Evolutionary conservation across 192 early-diverging fungal genomes (phyloP).

Genomic region (Mycoemilia scoparia): DNA sequence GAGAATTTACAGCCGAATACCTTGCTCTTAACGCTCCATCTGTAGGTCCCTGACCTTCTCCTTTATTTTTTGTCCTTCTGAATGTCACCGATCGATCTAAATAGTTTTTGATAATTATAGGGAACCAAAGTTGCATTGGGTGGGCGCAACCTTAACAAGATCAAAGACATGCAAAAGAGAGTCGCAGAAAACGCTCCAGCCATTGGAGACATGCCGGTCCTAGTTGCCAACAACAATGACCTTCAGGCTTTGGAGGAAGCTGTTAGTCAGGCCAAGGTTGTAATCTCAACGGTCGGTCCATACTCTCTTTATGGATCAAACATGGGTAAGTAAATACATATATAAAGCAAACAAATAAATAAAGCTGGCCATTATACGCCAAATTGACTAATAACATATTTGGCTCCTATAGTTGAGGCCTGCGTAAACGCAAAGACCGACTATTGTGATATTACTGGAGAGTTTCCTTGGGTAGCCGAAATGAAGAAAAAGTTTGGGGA

Average conservation of each 20-base stretch:
- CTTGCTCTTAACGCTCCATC: slow-evolving; percentile 24
- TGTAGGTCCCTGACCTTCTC: too few relatives aligned
- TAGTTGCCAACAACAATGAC: slow-evolving; percentile 51
- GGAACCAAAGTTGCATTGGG: slow-evolving; percentile 56
- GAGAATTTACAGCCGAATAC: slow-evolving; percentile 49
- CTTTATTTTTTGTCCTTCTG: too few relatives aligned
- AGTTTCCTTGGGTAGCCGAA: slow-evolving; percentile 39
- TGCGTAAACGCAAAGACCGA: slow-evolving; percentile 37
- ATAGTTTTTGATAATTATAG: slow-evolving; percentile 1
- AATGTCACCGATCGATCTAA: background rate
- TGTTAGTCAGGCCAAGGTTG: slow-evolving; percentile 40
- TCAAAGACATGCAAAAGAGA: slow-evolving; percentile 33
- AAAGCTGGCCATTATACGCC: too few relatives aligned
- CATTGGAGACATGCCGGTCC: slow-evolving; percentile 27
- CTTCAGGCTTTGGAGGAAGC: slow-evolving; percentile 40
- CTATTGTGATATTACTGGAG: slow-evolving; percentile 86
- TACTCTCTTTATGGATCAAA: slow-evolving; percentile 51
- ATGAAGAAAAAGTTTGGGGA: slow-evolving; percentile 52
- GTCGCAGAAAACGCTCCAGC: slow-evolving; percentile 32
- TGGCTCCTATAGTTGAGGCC: too few relatives aligned
- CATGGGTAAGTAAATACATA: too few relatives aligned
- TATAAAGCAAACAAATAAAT: too few relatives aligned
- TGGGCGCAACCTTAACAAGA: slow-evolving; percentile 48
- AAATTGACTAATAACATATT: too few relatives aligned
- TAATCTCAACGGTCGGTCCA: slow-evolving; percentile 72